A percentile compares a stretch with the other conserved stretches of the same genome.
phyloP scores from a whole-genome alignment of 1,284 basidiomycete genomes.

The Cryptococcus sp. region DNA sequence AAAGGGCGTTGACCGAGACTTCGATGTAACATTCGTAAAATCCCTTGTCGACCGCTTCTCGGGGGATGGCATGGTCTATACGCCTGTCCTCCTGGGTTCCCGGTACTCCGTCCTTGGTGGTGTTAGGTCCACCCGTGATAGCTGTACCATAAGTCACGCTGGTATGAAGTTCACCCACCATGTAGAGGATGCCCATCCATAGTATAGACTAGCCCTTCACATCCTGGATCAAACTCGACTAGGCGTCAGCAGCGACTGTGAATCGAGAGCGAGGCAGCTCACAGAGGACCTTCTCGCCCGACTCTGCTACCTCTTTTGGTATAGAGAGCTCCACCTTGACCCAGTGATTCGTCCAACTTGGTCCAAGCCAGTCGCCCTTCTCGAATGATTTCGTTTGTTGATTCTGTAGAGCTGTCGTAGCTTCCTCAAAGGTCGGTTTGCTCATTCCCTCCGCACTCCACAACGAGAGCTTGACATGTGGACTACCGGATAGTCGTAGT shows the following conservation, averaged over 20 bases:
- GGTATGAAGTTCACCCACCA: neutral
- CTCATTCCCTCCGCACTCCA: constrained; percentile 73
- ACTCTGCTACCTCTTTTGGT: constrained; percentile 55
- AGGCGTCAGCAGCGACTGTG: neutral
- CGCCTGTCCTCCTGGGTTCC: constrained; percentile 51
- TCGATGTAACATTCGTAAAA: constrained; percentile 71
- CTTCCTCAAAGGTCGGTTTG: constrained; percentile 73
- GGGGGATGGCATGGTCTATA: constrained; percentile 68
- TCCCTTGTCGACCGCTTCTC: constrained; percentile 56
- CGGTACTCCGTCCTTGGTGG: neutral
- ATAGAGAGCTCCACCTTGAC: constrained; percentile 65
- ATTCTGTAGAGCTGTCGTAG: constrained; percentile 24
- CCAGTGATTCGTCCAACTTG: constrained; percentile 68
- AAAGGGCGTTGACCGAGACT: constrained; percentile 77
- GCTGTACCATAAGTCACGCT: too few relatives aligned
- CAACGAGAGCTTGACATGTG: constrained; percentile 27
- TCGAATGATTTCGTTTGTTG: neutral
- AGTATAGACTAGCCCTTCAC: constrained; percentile 3
- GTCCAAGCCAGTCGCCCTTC: constrained; percentile 19
- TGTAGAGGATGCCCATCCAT: neutral
- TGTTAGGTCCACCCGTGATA: constrained; percentile 5
- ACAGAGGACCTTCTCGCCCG: neutral
- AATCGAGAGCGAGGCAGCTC: neutral
- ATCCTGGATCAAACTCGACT: constrained; percentile 7
- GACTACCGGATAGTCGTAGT: neutral